Evolutionary conservation across 305 asterid genomes (phyloP).

Genomic region (Fraxinus paxiana): DNA sequence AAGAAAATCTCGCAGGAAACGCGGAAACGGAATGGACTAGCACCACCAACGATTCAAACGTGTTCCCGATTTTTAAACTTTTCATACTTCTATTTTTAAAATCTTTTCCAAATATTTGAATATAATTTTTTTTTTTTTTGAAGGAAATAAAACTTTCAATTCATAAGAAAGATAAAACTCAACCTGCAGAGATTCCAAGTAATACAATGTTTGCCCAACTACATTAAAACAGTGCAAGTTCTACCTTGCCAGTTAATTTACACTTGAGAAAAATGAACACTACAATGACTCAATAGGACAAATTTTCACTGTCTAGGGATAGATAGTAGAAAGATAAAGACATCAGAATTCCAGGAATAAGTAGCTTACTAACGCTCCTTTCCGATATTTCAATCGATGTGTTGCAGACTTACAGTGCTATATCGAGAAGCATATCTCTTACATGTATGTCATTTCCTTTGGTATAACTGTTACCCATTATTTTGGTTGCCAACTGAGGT

Average conservation of each 20-base stretch:
- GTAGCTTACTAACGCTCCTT: neutral
- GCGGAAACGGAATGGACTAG: neutral
- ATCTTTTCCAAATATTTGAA: neutral
- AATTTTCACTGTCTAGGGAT: constrained; percentile 5
- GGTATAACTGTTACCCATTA: neutral
- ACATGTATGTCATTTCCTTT: neutral
- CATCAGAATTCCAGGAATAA: neutral
- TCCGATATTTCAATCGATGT: neutral
- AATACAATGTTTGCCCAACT: neutral
- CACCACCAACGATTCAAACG: neutral
- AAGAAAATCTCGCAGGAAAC: neutral
- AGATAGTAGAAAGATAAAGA: neutral
- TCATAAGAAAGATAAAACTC: neutral
- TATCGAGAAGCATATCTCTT: neutral
- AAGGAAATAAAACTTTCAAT: neutral
- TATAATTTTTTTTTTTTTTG: neutral
- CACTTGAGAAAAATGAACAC: neutral
- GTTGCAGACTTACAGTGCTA: neutral
- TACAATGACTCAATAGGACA: neutral
- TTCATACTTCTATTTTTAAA: neutral
- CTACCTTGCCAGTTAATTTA: neutral
- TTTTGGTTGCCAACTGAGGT: neutral
- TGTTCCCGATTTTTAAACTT: neutral
- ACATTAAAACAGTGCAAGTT: neutral
- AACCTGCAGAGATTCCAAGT: neutral